phyloP scores from a whole-genome alignment of 441 rosid species.

The Eugenia klotzschiana region DNA sequence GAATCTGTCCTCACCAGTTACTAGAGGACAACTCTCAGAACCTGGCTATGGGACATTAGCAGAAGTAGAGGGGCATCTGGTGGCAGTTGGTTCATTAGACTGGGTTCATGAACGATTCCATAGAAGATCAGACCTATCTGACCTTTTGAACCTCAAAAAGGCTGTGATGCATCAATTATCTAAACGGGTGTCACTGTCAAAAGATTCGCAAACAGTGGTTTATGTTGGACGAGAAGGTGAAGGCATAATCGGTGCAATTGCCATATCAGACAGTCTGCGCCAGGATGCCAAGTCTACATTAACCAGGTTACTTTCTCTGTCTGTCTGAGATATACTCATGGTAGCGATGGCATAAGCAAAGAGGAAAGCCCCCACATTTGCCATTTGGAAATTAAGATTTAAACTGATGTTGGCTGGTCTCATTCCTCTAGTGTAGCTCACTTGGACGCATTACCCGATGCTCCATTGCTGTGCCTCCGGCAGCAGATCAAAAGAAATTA shows the following conservation, averaged over 20 bases:
- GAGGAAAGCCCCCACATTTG: background rate
- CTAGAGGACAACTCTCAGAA: slow-evolving; percentile 80
- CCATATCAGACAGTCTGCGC: slow-evolving; percentile 65
- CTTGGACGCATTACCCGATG: no score
- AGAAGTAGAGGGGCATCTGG: slow-evolving; percentile 70
- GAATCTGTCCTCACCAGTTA: slow-evolving; percentile 45
- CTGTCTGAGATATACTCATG: background rate
- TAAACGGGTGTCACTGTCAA: slow-evolving; percentile 22
- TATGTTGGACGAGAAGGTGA: slow-evolving; percentile 82
- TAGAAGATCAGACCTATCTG: slow-evolving; percentile 25
- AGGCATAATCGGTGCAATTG: slow-evolving; percentile 82
- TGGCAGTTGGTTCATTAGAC: slow-evolving; percentile 71
- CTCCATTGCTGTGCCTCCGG: background rate
- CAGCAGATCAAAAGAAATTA: background rate
- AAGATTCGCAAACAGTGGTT: slow-evolving; percentile 63
- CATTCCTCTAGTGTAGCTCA: background rate
- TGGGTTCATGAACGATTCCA: slow-evolving; percentile 75
- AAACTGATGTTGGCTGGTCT: background rate
- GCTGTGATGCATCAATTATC: slow-evolving; percentile 26
- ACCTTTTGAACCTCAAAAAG: slow-evolving; percentile 32
- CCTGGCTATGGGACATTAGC: slow-evolving; percentile 93
- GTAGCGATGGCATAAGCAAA: background rate
- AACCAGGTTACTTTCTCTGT: slow-evolving; percentile 32
- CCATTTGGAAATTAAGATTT: background rate
- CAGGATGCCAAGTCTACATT: slow-evolving; percentile 68